Base-by-base conservation (phyloP, 139 green algal species). In the Tetradesmus obliquus region DNA sequence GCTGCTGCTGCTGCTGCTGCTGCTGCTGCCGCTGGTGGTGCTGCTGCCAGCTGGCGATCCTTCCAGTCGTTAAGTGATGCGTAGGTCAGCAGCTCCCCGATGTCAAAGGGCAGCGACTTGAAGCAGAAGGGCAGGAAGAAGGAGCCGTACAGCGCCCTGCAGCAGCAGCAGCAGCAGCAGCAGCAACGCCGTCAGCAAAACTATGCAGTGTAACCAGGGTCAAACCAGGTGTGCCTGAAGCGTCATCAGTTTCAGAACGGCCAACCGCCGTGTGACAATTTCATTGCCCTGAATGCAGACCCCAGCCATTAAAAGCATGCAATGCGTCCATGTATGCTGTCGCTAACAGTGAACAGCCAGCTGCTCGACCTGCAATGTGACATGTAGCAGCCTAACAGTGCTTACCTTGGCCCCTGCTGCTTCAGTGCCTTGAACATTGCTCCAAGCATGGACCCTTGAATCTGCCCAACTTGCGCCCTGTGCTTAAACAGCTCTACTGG, bases 401-500 rank as follows among this genome's bases (percentile, higher is more conserved):
- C 66, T 76, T 1, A 76, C 66, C 66, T 69, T 15, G 94, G 55
- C 60, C 94, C 95, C 15, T 84, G 79, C 57, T 57, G 79, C 20
- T 82, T 72, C 20, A 94, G 45, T 8, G 86, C 86, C 17, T 58
- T 74, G 17, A 86, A 6, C 81, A 96, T 94, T 55, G 55, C 72
- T 1, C n/a, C 32, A 55, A 96, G 54, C 91, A 96, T 94, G 24
- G 66, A 69, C 7, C 94, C 92, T 0, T 55, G 19, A 2, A 92
- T 53, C 53, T 91, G 86, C 10, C 95, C 94, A 12, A 95, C 95
- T 90, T 92, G 90, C 24, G 79, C 55, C 22, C 80, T 60, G 71
- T 96, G 92, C 91, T 93, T 94, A 88, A 97, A 97, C 53, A 96
- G 92, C 92, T 98, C 96, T 55, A 97, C 91, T 0, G 96, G 96